phyloP scores from a whole-genome alignment of 495 filamentous ascomycete genomes.

The Aspergillus leporis region DNA sequence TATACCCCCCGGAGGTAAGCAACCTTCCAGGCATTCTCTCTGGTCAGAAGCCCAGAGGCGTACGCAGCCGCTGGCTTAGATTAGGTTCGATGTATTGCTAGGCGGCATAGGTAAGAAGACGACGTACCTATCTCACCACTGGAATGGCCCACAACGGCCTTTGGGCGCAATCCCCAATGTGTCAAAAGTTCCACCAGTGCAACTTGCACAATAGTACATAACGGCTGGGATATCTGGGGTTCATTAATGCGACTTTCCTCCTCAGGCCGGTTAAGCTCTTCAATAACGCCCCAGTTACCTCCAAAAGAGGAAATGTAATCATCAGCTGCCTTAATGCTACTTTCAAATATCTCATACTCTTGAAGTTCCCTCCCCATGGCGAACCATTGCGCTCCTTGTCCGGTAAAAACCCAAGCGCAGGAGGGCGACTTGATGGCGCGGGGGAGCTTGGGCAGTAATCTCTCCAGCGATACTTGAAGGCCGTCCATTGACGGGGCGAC shows the following conservation, averaged over 20 bases:
- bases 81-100: neutral
- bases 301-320: no score
- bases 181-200: conserved; percentile 36
- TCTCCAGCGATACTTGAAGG: no score
- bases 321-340: no score
- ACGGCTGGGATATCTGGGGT: conserved; percentile 34
- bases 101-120: neutral
- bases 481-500: no score
- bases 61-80: conserved; percentile 29
- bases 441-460: no score
- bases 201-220: conserved; percentile 36
- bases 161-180: conserved; percentile 26
- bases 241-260: conserved; percentile 39
- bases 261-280: conserved; percentile 25
- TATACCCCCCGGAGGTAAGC: conserved; percentile 42
- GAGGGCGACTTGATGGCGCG: no score
- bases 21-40: conserved; percentile 27
- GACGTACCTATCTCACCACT: conserved; percentile 39
- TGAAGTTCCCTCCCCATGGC: no score
- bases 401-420: no score
- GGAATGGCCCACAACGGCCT: conserved; percentile 40
- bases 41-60: conserved; percentile 26
- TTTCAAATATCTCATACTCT: no score
- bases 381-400: no score
- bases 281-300: conserved; percentile 29